Percentiles rank a stretch among this genome's conserved stretches.
phyloP scores from a whole-genome alignment of 148 eudicot species.

The Fallopia convolvulus region DNA sequence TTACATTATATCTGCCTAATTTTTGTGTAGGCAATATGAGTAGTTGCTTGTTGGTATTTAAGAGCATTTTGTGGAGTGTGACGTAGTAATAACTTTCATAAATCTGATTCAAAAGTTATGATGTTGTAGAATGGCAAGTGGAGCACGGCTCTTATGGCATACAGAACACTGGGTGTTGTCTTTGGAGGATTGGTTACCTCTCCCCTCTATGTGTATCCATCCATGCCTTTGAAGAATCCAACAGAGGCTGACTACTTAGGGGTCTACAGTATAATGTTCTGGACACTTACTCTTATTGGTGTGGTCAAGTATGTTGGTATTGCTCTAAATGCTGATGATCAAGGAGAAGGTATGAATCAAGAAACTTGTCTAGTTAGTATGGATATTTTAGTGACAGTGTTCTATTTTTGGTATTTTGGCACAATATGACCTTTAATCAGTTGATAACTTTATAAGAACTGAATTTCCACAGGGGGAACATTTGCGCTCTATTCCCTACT shows the following conservation, averaged over 20 bases:
- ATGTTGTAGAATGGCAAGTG: conserved; percentile 18
- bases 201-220: conserved; percentile 34
- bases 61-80: background rate
- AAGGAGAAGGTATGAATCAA: conserved; percentile 51
- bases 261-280: conserved; percentile 57
- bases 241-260: conserved; percentile 62
- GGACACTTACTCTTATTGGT: conserved; percentile 64
- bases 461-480: conserved; percentile 49
- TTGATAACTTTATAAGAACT: too few relatives aligned
- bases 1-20: background rate
- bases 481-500: conserved; percentile 62
- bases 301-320: conserved; percentile 52
- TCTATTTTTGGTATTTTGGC: background rate
- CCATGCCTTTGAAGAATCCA: conserved; percentile 51
- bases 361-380: background rate
- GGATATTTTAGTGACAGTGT: background rate
- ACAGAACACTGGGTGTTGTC: conserved; percentile 15
- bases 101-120: background rate
- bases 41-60: background rate
- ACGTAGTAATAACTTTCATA: background rate
- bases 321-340: conserved; percentile 63
- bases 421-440: too few relatives aligned
- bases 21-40: background rate
- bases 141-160: conserved; percentile 22
- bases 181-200: conserved; percentile 16